Base-by-base conservation (phyloP, 768 basidiomycete genomes). In the Kwoniella newhampshirensis region DNA sequence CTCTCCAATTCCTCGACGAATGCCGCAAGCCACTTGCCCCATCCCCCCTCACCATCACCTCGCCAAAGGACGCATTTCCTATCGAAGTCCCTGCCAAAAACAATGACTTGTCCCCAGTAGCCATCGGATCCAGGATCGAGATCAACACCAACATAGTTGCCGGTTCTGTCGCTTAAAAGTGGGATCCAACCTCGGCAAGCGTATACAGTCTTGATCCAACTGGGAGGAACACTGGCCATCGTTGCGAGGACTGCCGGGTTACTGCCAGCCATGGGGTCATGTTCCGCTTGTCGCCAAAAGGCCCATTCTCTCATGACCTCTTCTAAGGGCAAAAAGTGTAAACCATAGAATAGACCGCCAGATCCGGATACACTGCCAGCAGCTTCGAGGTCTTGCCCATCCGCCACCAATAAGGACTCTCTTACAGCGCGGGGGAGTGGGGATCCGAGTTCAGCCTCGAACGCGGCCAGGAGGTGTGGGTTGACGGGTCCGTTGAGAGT, bases 51-150 rank as follows among this genome's bases (percentile, higher is more conserved):
- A 7, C 92, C 91, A 55, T 97, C 91, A 7, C 96, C 96, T 49
- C 83, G 81, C 86, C 87, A 97, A 43, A 98, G 80, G 39, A 98
- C 93, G 35, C 96, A 89, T 74, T 99, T 99, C 11, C 91, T 88
- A 77, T 99, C 96, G 76, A 98, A 97, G 73, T 98, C 96, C 48
- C 96, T 84, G n/a, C 96, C 96, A 75, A 98, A 99, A 46, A 97
- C 86, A 56, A 99, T 96, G 44, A 97, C 94, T 74, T 99, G 96
- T 5, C 96, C 96, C 52, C 82, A 80, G 8, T 82, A 78, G 41
- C 91, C 92, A 23, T 54, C 63, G 25, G 51, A 51, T 25, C 68
- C 67, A 1, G 94, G 94, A 76, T 87, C 91, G 57, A 99, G 82
- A 76, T 99, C 96, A 44, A 99, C 82, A 54, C 96, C 96, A 57